These are phyloP conservation scores for Dothideomycetes sp. DNA, from an alignment of 2,329 filamentous ascomycete genomes.

Conservation along the genomic window DNA sequence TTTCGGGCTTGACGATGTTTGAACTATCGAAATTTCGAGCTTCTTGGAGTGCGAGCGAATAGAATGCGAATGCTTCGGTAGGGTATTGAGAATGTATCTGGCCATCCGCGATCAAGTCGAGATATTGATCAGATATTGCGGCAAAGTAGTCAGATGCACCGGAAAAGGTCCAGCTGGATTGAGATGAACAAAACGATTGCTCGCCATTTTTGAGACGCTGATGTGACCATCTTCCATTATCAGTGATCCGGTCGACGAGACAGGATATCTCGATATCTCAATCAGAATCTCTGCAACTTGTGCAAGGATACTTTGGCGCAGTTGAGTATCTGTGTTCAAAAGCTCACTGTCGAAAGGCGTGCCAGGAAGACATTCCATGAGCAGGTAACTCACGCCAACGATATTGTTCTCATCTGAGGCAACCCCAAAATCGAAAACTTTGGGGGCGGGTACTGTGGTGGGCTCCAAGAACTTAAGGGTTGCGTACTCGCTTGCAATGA, in stretches of 20 bases:
- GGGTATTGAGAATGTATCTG: background rate
- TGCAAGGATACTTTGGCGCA: background rate
- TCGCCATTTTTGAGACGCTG: background rate
- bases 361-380: conserved; percentile 6
- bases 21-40: background rate
- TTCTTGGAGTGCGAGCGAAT: background rate
- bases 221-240: background rate
- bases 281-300: conserved; percentile 4
- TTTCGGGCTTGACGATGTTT: background rate
- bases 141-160: background rate
- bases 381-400: conserved; percentile 1
- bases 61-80: conserved; percentile 3
- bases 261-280: conserved; percentile 1
- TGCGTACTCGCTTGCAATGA: conserved; percentile 8
- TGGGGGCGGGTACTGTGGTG: background rate
- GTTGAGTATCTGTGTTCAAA: background rate
- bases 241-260: conserved; percentile 1
- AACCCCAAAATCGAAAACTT: background rate
- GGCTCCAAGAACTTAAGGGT: background rate
- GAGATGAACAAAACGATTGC: conserved; percentile 4
- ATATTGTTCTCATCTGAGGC: background rate
- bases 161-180: background rate
- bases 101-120: conserved; percentile 4
- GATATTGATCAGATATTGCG: background rate
- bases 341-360: background rate